Percentiles rank a stretch among this genome's conserved stretches.
Conservation (phyloP, 192 early-diverging fungal genomes). For the Coemansia sp. region DNA sequence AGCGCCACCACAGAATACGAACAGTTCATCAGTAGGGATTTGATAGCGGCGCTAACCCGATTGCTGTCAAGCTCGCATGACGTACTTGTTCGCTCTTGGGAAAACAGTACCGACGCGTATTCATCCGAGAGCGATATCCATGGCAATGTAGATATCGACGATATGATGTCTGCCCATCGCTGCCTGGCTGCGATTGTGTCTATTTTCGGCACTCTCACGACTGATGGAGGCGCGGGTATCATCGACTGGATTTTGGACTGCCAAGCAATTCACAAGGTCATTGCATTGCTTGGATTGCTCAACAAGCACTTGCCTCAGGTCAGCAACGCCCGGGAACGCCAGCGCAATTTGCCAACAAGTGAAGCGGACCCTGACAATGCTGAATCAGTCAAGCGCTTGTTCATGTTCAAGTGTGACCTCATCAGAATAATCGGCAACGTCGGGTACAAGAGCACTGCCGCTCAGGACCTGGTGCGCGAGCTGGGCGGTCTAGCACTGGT, state of each 20-base stretch:
- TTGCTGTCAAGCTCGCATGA: not conserved
- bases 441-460: conserved; percentile 16
- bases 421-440: conserved; percentile 42
- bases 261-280: conserved; percentile 7
- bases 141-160: conserved; percentile 7
- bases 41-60: not conserved
- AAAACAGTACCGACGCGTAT: not conserved
- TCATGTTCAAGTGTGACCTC: conserved; percentile 51
- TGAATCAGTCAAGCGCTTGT: conserved; percentile 12
- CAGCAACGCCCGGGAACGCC: conserved; percentile 8
- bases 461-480: conserved; percentile 41
- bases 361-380: not conserved
- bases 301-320: conserved; percentile 34
- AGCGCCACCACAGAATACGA: not conserved
- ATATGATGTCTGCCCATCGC: conserved; percentile 19
- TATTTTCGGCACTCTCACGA: conserved; percentile 19
- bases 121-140: not conserved
- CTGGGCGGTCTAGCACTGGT: conserved; percentile 42
- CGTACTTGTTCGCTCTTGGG: conserved; percentile 17
- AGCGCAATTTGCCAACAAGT: not conserved
- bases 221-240: conserved; percentile 4
- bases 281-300: conserved; percentile 30
- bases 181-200: conserved; percentile 17
- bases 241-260: conserved; percentile 6
- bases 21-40: not conserved